phyloP scores from a whole-genome alignment of 106 monocot species.

The Platanthera zijinensis region DNA sequence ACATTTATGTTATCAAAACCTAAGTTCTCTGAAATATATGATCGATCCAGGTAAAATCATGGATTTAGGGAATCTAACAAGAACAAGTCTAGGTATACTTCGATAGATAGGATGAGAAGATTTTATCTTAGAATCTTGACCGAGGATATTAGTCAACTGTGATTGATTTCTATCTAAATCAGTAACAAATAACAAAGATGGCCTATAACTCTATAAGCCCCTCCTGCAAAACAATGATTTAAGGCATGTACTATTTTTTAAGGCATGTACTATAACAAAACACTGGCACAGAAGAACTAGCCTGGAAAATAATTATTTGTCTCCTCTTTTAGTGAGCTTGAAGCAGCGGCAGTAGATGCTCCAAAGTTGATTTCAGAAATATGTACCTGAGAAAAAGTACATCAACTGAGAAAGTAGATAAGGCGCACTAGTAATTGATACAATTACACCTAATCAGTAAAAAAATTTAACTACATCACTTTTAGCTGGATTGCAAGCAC shows the following conservation, averaged over 20 bases:
- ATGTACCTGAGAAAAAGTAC: conserved; percentile 7
- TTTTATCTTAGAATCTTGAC: neutral
- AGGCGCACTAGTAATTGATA: neutral
- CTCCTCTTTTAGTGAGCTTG: neutral
- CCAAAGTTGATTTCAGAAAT: neutral
- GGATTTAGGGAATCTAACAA: neutral
- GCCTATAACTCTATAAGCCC: neutral
- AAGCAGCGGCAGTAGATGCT: neutral
- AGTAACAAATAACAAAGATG: neutral
- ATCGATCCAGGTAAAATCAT: neutral
- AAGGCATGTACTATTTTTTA: neutral
- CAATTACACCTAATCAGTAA: neutral
- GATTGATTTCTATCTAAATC: conserved; percentile 4
- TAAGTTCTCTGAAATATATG: neutral
- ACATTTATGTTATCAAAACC: neutral
- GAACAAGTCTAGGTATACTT: neutral
- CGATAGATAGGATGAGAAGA: neutral
- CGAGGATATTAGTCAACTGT: neutral
- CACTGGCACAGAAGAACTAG: neutral
- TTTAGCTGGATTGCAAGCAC: neutral
- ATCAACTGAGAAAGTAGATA: neutral
- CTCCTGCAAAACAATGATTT: neutral
- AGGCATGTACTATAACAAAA: neutral
- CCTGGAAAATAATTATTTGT: conserved; percentile 10
- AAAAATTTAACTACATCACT: neutral